phyloP scores from a whole-genome alignment of 2,329 filamentous ascomycete genomes.

The Periconia macrospinosa region DNA sequence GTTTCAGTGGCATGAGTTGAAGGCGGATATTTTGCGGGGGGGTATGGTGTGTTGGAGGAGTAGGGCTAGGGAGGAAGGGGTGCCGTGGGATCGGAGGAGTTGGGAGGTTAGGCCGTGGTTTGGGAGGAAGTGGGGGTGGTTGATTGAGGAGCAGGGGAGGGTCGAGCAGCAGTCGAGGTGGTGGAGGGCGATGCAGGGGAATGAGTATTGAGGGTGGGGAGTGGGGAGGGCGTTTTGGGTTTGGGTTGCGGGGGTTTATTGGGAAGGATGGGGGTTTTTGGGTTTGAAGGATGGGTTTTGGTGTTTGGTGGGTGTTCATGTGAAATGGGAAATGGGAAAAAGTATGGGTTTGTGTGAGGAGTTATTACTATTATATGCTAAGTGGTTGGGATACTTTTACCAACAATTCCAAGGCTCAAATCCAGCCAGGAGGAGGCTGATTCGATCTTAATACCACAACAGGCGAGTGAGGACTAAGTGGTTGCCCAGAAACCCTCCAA shows the following conservation, averaged over 20 bases:
- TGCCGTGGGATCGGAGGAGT: slow-evolving; percentile 16
- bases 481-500: slow-evolving; percentile 16
- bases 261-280: no score
- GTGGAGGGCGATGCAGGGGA: slow-evolving; percentile 12
- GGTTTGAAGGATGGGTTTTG: no score
- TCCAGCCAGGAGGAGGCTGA: slow-evolving; percentile 6
- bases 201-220: background rate
- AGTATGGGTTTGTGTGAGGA: no score
- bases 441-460: background rate
- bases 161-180: slow-evolving; percentile 16
- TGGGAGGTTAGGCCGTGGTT: slow-evolving; percentile 18
- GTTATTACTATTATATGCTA: no score
- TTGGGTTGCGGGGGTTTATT: no score
- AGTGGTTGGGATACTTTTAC: no score
- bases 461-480: background rate
- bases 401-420: background rate
- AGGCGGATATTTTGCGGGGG: slow-evolving; percentile 13
- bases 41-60: slow-evolving; percentile 14
- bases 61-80: slow-evolving; percentile 5
- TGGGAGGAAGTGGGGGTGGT: slow-evolving; percentile 14
- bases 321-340: no score
- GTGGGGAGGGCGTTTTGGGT: no score
- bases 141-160: slow-evolving; percentile 15
- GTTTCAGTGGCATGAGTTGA: slow-evolving; percentile 10
- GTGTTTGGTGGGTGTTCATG: no score